phyloP scores from a whole-genome alignment of 805 yeast species.

The Metschnikowia lochheadii region DNA sequence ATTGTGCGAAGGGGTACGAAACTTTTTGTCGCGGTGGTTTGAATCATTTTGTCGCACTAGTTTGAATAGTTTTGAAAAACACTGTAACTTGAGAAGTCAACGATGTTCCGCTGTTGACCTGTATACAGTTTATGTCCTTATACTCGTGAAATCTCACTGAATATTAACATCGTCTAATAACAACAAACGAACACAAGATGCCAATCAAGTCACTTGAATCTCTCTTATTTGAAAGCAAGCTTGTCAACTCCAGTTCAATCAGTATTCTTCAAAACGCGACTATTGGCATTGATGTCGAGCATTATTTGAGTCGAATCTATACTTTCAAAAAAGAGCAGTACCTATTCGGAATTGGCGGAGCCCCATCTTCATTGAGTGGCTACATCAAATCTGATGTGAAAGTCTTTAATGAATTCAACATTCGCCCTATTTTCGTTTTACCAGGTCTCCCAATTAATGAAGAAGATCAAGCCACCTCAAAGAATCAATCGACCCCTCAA shows the following conservation, averaged over 20 bases:
- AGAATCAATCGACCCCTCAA: conserved; percentile 34
- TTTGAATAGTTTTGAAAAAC: not conserved
- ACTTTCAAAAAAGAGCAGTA: conserved; percentile 63
- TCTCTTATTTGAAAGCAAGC: conserved; percentile 61
- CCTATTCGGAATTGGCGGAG: conserved; percentile 76
- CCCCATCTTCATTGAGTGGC: conserved; percentile 58
- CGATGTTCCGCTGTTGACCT: not conserved
- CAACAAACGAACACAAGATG: conserved; percentile 20
- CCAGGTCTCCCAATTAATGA: conserved; percentile 54
- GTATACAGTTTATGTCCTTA: not conserved
- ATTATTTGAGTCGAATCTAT: conserved; percentile 63
- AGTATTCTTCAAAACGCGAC: conserved; percentile 62
- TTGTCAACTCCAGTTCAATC: conserved; percentile 58
- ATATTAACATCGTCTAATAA: not conserved
- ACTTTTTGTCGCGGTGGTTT: too few species aligned
- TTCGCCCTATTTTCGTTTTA: conserved; percentile 79
- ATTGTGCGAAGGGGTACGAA: too few species aligned
- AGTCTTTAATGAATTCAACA: conserved; percentile 53
- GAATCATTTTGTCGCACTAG: not conserved
- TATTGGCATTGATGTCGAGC: conserved; percentile 80
- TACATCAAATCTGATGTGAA: conserved; percentile 60
- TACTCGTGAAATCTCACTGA: not conserved
- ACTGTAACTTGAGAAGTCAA: not conserved
- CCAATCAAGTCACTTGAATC: conserved; percentile 59
- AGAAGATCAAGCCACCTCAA: conserved; percentile 29